Base-by-base conservation (phyloP, 73 alveolate species). In the Symbiodinium natans region DNA sequence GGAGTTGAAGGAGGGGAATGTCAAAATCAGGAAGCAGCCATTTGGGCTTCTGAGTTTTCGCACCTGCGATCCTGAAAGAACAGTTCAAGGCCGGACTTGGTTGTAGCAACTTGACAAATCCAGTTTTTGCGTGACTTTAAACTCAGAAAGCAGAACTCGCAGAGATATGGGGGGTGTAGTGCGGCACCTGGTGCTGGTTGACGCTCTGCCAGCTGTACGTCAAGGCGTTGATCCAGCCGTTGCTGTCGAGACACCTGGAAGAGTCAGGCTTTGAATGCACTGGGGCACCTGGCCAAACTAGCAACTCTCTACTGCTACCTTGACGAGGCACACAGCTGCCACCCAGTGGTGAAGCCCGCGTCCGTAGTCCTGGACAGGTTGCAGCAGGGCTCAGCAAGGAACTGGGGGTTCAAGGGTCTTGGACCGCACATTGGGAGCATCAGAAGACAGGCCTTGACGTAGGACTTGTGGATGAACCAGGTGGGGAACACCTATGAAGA, bases 161-260 rank as follows among this genome's bases (percentile, higher is more conserved):
- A n/a, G n/a, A n/a, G n/a, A n/a, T n/a, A n/a, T n/a, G n/a, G n/a
- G n/a, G n/a, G n/a, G n/a, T n/a, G n/a, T n/a, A n/a, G n/a, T n/a
- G 59, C 6, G 59, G 38, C 38, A 36, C 80, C 80, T 63, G 80
- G 80, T 63, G 33, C 80, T 63, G 19, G 36, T 36, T 41, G 56
- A 90, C 48, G 80, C 88, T 71, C 52, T 90, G 97, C 87, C 88
- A 90, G 97, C 97, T 85, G 54, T 90, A 90, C 10, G 97, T 90
- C 97, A 90, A 85, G 27, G 97, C 97, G 31, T 90, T 90, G 87
- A 90, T 90, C 97, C 97, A 90, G 89, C 97, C 97, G 80, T 90
- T 90, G 31, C 97, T 90, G 39, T 90, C 97, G 41, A 90, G 97
- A 89, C 97, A 90, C 97, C 97, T 90, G 56, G 39, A 34, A 36